Base-by-base conservation (phyloP, 2,329 filamentous ascomycete genomes). In the Dothiorella sarmentorum region DNA sequence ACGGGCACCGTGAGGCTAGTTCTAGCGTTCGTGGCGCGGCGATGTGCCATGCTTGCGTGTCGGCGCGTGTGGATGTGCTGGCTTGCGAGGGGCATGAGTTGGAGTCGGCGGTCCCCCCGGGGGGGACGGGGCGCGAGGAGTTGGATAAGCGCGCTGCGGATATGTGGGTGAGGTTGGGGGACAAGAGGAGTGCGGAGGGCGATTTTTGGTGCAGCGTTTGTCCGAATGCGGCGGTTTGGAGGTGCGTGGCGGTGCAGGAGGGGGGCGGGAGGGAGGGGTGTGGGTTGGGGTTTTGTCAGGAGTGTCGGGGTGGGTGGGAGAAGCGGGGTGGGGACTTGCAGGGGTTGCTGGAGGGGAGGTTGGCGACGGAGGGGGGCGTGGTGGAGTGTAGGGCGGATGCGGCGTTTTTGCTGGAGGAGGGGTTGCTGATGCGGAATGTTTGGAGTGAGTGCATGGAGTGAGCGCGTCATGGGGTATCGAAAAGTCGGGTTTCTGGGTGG, bases 161-260 rank as follows among this genome's bases (percentile, higher is more conserved):
- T 1, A 11, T 13, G 24, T 9, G 3, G 24, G n/a, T 20, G 70
- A 3, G 52, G 22, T 11, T n/a, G 13, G 42, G 43, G 47, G 24
- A 11, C 1, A 13, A 26, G 20, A n/a, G 10, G 11, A 4, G 22
- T 9, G 20, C 18, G 22, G 24, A 15, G 31, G 4, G 13, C 11
- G 56, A 58, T 15, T 7, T 60, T 6, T 75, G 72, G 71, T 75
- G 74, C 57, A 65, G 65, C n/a, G 52, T 76, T 0, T 76, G 74
- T 38, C 64, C 67, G 4, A 62, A 62, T n/a, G 72, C 70, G 2
- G 73, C 72, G 3, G 68, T 69, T 10, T 68, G 65, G 26, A 61
- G 56, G 17, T 75, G 72, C 55, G 45, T 60, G 3, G 59, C 58
- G 0, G 33, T 47, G 7, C 63, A 68, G 17, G 22, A 24, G 0